Percentiles rank a stretch among this genome's conserved stretches.
Conservation (phyloP, 176 grass and related monocot species). For the Oryza australiensis region DNA sequence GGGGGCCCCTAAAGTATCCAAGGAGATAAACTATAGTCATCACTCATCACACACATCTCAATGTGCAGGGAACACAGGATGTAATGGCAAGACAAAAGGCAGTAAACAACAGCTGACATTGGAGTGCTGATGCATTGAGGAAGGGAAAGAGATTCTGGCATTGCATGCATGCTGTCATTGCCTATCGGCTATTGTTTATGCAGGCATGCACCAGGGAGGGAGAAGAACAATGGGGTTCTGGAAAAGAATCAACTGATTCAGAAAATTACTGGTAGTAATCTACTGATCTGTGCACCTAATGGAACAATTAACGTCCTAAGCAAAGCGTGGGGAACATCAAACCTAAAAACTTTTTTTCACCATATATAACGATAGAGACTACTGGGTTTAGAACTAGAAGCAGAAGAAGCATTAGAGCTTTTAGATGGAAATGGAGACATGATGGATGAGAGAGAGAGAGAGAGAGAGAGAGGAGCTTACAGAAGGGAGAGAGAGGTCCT, state of each 20-base stretch:
- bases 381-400: not conserved
- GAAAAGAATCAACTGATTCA: not conserved
- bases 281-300: not conserved
- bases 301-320: not conserved
- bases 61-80: conserved; percentile 14
- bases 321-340: not conserved
- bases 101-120: not conserved
- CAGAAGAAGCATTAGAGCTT: not conserved
- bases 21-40: conserved; percentile 7
- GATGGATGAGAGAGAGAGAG: not conserved
- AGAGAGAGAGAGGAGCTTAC: conserved; percentile 45
- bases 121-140: not conserved
- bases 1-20: conserved; percentile 39
- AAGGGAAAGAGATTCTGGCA: conserved; percentile 1
- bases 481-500: conserved; percentile 83
- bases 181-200: not conserved
- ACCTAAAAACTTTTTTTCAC: not conserved
- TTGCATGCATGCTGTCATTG: not conserved
- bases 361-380: not conserved
- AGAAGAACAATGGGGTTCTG: conserved; percentile 12
- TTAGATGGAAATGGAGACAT: not conserved
- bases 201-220: not conserved
- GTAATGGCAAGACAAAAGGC: conserved; percentile 20
- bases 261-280: not conserved
- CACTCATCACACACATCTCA: not conserved